These are phyloP conservation scores for Suhomyces sp. DNA, from an alignment of 805 yeast genomes.

Conservation along the genomic window DNA sequence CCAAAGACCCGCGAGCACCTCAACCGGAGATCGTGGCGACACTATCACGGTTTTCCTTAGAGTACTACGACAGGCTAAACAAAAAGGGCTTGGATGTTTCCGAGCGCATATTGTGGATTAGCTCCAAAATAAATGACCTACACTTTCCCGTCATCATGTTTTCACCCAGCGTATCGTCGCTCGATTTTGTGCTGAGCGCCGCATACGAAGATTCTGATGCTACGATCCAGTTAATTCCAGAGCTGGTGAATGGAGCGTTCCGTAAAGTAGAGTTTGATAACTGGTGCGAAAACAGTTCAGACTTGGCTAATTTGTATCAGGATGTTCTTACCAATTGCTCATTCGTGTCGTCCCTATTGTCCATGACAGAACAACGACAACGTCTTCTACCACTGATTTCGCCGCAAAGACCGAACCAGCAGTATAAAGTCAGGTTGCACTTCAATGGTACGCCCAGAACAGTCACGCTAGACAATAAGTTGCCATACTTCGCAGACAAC, in stretches of 20 bases:
- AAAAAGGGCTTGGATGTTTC: neutral
- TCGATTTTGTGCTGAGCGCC: constrained; percentile 2
- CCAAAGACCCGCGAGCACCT: constrained; percentile 7
- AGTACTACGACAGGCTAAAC: constrained; percentile 17
- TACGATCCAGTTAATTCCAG: constrained; percentile 1
- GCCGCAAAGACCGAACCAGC: constrained; percentile 15
- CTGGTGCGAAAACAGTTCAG: constrained; percentile 4
- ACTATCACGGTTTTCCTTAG: constrained; percentile 20
- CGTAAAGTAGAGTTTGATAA: neutral
- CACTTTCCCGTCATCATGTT: constrained; percentile 22
- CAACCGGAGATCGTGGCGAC: neutral
- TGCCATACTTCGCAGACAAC: constrained; percentile 35
- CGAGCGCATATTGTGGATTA: constrained; percentile 26
- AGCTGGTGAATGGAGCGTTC: constrained; percentile 2
- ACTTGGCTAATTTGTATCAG: constrained; percentile 36
- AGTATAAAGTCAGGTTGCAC: constrained; percentile 40
- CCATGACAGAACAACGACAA: constrained; percentile 33
- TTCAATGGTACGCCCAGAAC: constrained; percentile 54
- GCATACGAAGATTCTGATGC: constrained; percentile 5
- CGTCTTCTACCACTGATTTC: constrained; percentile 6
- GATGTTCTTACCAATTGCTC: constrained; percentile 67
- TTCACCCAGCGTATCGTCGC: constrained; percentile 1
- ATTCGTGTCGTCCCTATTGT: constrained; percentile 64
- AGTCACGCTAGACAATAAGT: constrained; percentile 44
- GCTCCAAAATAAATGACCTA: constrained; percentile 16